phyloP scores from a whole-genome alignment of 441 rosid genomes.

The Bruguiera hainesii region DNA sequence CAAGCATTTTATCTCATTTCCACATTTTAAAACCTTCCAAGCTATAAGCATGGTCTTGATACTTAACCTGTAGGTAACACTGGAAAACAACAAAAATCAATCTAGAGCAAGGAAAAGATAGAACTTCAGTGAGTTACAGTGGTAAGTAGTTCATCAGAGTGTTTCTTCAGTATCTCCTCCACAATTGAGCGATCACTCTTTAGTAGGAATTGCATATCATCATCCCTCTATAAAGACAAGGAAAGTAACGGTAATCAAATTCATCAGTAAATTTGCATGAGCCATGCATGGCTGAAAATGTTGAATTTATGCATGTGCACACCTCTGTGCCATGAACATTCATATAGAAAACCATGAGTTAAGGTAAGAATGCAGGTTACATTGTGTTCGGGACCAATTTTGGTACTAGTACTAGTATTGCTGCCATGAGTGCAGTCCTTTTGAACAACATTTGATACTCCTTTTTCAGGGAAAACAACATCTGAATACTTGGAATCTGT shows the following conservation, averaged over 20 bases:
- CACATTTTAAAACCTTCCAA: constrained; percentile 3
- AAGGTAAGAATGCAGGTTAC: constrained; percentile 9
- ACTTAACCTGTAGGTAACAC: neutral
- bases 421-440: constrained; percentile 16
- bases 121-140: constrained; percentile 35
- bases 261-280: constrained; percentile 2
- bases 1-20: constrained; percentile 7
- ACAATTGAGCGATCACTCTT: constrained; percentile 32
- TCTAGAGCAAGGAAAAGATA: neutral
- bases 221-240: constrained; percentile 33
- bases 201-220: constrained; percentile 47
- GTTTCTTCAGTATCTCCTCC: constrained; percentile 39
- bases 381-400: constrained; percentile 7
- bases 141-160: constrained; percentile 40
- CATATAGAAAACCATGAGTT: neutral
- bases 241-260: neutral
- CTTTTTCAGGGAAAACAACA: constrained; percentile 7
- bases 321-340: neutral
- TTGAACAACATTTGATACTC: constrained; percentile 12
- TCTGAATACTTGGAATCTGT: constrained; percentile 11
- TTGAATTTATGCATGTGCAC: neutral
- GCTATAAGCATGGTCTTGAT: neutral
- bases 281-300: neutral
- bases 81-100: neutral
- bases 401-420: constrained; percentile 4